Base-by-base conservation (phyloP, 768 basidiomycete species). In the Naganishia friedmannii region DNA sequence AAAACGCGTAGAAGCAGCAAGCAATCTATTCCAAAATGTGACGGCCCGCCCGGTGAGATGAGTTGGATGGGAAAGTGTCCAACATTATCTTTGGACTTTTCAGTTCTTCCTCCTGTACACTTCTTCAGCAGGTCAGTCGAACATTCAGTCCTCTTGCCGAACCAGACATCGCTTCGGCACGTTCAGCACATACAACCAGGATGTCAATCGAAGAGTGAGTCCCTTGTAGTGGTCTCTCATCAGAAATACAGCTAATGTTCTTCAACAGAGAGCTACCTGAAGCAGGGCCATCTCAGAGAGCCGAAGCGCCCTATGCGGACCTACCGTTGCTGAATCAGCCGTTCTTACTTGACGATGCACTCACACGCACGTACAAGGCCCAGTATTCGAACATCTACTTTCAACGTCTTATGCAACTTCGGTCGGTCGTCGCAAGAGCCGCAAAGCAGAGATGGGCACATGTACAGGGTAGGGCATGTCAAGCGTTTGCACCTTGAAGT, bases 331-430 rank as follows among this genome's bases (percentile, higher is more conserved):
- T 79, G 3, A 74, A 76, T 2, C 74, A 75, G 45, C 77, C 80
- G 23, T 79, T 81, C 73, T 37, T 77, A 1, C 54, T 72, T n/a
- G 72, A 78, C 19, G 77, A 77, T 66, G 68, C 77, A 2, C 70
- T 71, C 26, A 68, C 74, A 17, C 42, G 77, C 71, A 86, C 85
- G 13, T 89, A 88, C 81, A 85, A 82, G 73, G 85, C 88, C 74
- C 88, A 90, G 75, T 90, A 88, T 79, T 86, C 89, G 0, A 89
- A 88, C 75, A 86, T 90, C 45, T 90, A 90, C 81, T 90, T 87
- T 74, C 83, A 86, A 2, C 78, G 89, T 39, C 83, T 90, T 26
- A 82, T 84, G 28, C 78, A 84, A 72, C 80, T 89, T 10, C 81
- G 85, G 54, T 75, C 77, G 32, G 81, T 83, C 8, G 85, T 89